Percentiles rank a stretch among this genome's conserved stretches.
Conservation (phyloP, 257 asterid species). For the Scutellaria galericulata region DNA sequence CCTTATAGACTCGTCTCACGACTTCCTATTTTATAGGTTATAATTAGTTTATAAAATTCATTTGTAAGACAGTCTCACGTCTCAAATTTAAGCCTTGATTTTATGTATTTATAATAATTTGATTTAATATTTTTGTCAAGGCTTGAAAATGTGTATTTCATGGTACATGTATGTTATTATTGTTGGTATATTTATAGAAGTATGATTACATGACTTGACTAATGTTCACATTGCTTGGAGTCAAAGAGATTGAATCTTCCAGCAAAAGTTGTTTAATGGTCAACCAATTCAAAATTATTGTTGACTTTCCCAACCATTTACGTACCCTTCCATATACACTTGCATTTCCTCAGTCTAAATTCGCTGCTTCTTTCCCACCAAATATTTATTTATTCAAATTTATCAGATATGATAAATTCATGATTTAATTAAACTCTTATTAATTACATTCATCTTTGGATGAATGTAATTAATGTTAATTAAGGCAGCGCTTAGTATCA, state of each 20-base stretch:
- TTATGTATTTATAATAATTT: not conserved
- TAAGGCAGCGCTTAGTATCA: too few relatives aligned
- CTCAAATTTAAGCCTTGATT: too few relatives aligned
- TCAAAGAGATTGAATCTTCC: conserved; percentile 42
- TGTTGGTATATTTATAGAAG: too few relatives aligned
- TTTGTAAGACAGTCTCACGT: too few relatives aligned
- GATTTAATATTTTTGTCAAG: not conserved
- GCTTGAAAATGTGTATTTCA: not conserved
- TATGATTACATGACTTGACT: conserved; percentile 28
- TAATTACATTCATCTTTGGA: too few relatives aligned
- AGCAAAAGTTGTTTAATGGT: conserved; percentile 15
- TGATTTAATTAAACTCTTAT: too few relatives aligned
- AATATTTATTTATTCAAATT: not conserved
- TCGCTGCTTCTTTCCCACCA: conserved; percentile 31
- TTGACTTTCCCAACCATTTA: conserved; percentile 44
- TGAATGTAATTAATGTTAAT: too few relatives aligned
- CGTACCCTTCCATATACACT: not conserved
- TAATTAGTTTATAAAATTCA: too few relatives aligned
- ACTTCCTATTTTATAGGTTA: too few relatives aligned
- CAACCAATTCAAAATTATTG: conserved; percentile 31
- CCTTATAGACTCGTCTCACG: too few relatives aligned
- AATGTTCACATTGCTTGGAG: conserved; percentile 34
- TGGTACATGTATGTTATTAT: not conserved
- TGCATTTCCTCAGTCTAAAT: not conserved
- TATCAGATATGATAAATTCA: too few relatives aligned